These are phyloP conservation scores for Craspedostauros australis DNA, from an alignment of 108 stramenopile species.

Conservation along the genomic window DNA sequence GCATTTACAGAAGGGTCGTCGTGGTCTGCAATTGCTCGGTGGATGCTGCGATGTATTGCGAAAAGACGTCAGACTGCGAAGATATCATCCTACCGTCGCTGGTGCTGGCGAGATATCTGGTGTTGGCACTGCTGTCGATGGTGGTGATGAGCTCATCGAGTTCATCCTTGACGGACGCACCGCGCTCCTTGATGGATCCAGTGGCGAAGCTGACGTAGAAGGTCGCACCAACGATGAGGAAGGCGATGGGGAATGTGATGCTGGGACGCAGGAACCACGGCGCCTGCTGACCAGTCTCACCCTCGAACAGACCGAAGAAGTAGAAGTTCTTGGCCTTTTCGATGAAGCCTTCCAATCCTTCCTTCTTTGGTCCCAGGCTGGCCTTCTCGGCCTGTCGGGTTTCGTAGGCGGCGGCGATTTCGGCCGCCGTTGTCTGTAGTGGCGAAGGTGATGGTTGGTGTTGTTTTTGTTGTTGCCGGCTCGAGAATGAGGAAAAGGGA, in stretches of 20 bases:
- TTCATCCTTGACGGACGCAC: slow-evolving; percentile 64
- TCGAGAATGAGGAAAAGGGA: no score
- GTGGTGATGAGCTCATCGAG: slow-evolving; percentile 81
- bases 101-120: no score
- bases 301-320: slow-evolving; percentile 93
- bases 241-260: slow-evolving; percentile 91
- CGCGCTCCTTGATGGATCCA: slow-evolving; percentile 76
- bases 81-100: no score
- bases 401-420: slow-evolving; percentile 75
- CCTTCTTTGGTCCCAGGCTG: slow-evolving; percentile 37
- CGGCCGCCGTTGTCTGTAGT: slow-evolving; percentile 45
- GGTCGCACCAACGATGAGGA: slow-evolving; percentile 77
- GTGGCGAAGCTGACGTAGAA: slow-evolving; percentile 63
- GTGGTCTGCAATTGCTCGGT: no score
- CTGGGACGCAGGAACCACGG: slow-evolving; percentile 90
- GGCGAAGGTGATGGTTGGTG: no score
- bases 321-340: slow-evolving; percentile 78
- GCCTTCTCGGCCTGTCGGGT: slow-evolving; percentile 42
- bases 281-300: slow-evolving; percentile 85
- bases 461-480: no score
- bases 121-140: no score
- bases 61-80: no score
- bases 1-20: no score
- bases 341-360: slow-evolving; percentile 63
- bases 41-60: no score